Evolutionary conservation across 1,139 yeast species (phyloP).

Genomic region (Debaryomycetaceae sp.): DNA sequence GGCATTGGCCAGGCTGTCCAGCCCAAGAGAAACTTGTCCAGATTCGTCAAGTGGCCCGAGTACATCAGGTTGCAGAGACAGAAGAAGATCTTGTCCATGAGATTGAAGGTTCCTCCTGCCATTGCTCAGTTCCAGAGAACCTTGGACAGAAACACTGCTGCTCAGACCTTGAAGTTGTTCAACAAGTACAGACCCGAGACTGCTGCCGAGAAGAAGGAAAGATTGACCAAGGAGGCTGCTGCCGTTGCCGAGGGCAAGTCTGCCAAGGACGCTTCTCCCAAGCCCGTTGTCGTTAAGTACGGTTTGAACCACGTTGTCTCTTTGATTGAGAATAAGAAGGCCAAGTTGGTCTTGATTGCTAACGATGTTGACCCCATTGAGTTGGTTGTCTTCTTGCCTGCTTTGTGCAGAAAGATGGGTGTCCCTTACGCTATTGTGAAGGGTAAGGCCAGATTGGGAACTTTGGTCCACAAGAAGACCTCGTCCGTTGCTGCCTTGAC

Average conservation of each 20-base stretch:
- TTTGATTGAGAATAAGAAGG: slow-evolving; percentile 95
- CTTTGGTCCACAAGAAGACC: slow-evolving; percentile 95
- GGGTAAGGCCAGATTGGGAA: slow-evolving; percentile 98
- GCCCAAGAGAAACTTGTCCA: slow-evolving; percentile 92
- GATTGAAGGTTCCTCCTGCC: slow-evolving; percentile 99
- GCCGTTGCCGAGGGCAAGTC: slow-evolving; percentile 97
- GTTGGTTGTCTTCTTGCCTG: slow-evolving; percentile 93
- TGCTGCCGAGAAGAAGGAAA: slow-evolving; percentile 94
- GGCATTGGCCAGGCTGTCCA: slow-evolving; percentile 95
- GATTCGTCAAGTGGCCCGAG: slow-evolving; percentile 98
- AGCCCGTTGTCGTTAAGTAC: slow-evolving; percentile 93
- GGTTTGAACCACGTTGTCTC: slow-evolving; percentile 99
- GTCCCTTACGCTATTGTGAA: slow-evolving; percentile 97
- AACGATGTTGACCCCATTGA: slow-evolving; percentile 99
- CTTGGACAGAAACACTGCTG: slow-evolving; percentile 97
- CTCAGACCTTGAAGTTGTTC: slow-evolving; percentile 92
- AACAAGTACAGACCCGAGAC: slow-evolving; percentile 99
- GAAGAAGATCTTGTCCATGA: slow-evolving; percentile 88
- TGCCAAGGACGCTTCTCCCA: slow-evolving; percentile 91
- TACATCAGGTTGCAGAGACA: slow-evolving; percentile 84
- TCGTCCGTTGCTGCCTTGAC: slow-evolving; percentile 96
- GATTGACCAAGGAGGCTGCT: slow-evolving; percentile 97
- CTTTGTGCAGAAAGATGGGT: slow-evolving; percentile 98
- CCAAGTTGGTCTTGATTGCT: slow-evolving; percentile 93
- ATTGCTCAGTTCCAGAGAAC: slow-evolving; percentile 93